Evolutionary conservation across 2,329 filamentous ascomycete genomes (phyloP).

Genomic region (Aureobasidium sp.): DNA sequence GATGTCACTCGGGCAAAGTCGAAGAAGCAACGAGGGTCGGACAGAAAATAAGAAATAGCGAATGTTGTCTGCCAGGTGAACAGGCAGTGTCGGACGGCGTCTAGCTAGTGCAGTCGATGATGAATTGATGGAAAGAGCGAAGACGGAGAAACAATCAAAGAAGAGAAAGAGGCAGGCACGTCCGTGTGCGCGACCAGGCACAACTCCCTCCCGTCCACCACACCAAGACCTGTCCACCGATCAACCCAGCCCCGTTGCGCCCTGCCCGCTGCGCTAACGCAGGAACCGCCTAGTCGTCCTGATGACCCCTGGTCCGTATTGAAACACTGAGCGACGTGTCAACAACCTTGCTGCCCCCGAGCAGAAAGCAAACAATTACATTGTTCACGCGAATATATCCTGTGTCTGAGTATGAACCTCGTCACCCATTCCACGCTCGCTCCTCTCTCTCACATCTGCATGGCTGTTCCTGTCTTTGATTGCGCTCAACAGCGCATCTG

Average conservation of each 20-base stretch:
- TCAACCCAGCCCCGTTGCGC: conserved; percentile 13
- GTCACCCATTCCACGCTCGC: neutral
- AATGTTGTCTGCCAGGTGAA: conserved; percentile 14
- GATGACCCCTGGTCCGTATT: conserved; percentile 5
- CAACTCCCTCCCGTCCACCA: neutral
- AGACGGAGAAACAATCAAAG: conserved; percentile 14
- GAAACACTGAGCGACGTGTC: conserved; percentile 1
- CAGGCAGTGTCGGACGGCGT: conserved; percentile 14
- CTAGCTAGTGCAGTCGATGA: conserved; percentile 2
- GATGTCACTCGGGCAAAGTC: neutral
- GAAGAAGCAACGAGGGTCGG: no score
- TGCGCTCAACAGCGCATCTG: neutral
- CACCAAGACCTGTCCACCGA: neutral
- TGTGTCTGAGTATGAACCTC: neutral
- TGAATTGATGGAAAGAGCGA: conserved; percentile 10
- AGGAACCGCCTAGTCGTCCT: conserved; percentile 12
- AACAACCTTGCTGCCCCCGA: neutral
- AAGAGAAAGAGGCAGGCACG: conserved; percentile 3
- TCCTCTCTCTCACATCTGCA: neutral
- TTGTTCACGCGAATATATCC: neutral
- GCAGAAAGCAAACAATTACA: neutral
- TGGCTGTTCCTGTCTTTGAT: neutral
- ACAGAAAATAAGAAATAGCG: conserved; percentile 1
- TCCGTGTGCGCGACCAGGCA: neutral
- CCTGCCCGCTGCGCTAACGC: conserved; percentile 10